Conservation (phyloP, 257 asterid genomes). For the Solanum appendiculatum region DNA sequence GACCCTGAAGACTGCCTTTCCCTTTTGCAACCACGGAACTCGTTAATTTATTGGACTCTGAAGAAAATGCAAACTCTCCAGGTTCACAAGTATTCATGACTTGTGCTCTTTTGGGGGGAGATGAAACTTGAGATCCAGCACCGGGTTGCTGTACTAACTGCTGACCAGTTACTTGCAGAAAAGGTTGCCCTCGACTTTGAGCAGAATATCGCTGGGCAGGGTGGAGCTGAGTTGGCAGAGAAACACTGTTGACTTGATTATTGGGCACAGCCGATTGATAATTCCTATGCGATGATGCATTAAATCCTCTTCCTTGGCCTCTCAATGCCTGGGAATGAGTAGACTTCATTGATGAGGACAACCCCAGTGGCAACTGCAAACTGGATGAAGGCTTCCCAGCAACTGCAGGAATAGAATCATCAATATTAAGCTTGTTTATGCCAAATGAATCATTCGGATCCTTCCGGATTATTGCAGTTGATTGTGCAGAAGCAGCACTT, state of each 20-base stretch:
- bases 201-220: constrained; percentile 40
- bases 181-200: constrained; percentile 42
- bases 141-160: constrained; percentile 37
- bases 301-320: constrained; percentile 72
- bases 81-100: constrained; percentile 16
- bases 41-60: constrained; percentile 48
- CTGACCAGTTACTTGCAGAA: constrained; percentile 41
- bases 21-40: constrained; percentile 55
- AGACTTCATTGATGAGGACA: constrained; percentile 19
- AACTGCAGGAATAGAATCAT: constrained; percentile 41
- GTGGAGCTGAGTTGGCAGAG: constrained; percentile 38
- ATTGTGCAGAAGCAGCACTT: constrained; percentile 26
- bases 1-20: constrained; percentile 44
- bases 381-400: constrained; percentile 48
- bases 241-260: constrained; percentile 43
- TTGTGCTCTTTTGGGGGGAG: constrained; percentile 44
- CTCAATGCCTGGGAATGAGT: constrained; percentile 35
- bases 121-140: constrained; percentile 46
- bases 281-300: constrained; percentile 37
- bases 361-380: constrained; percentile 31
- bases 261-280: constrained; percentile 48
- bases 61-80: constrained; percentile 40
- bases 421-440: constrained; percentile 42
- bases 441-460: constrained; percentile 45
- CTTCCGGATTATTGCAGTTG: constrained; percentile 35